Evolutionary conservation across 805 yeast species (phyloP), one percentile per base, ranked within the genome.

Genomic region (Jamesozyma spencerorum): DNA sequence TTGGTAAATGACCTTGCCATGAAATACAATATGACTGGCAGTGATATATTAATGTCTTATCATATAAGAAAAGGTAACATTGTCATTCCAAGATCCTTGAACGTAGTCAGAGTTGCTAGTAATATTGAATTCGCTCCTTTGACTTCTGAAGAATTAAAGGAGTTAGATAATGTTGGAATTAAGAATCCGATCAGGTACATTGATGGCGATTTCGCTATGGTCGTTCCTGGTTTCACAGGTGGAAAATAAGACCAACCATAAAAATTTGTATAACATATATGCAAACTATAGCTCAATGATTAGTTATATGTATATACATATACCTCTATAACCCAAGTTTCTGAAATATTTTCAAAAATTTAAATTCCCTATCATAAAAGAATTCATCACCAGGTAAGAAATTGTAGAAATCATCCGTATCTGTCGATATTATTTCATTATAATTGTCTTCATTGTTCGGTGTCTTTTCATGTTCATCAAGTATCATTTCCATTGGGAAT

Each of bases 81-180:
- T 8, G 77, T 72, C 2, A 61, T 84, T 36, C 86, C 92, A 34
- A 75, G 88, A 63, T 79, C 94, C 0, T 68, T 77, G 13, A 84
- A 81, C 38, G 66, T 73, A n/a, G 71, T 70, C 18, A 75, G 94
- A 57, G 72, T 85, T 38, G 55, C 58, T 20, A 49, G 62, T 17
- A 69, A 70, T 53, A 53, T 65, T 31, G 60, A 63, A 45, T 48
- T 60, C 38, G 62, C 65, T 29, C 61, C 67, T 14, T 60, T 76
- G 30, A 54, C 66, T 24, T 49, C 53, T 15, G 71, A 66, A 36
- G 79, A 75, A 36, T 40, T 73, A 38, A 54, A 57, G n/a, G 47
- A 48, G 18, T 51, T 74, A 44, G 62, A 55, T 36, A 40, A 55
- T 3, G 35, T 58, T 31, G 70, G 70, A 31, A 38, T 46, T 6